Evolutionary conservation across 352 stramenopile genomes (phyloP).

Genomic region (Phytophthora ramorum): DNA sequence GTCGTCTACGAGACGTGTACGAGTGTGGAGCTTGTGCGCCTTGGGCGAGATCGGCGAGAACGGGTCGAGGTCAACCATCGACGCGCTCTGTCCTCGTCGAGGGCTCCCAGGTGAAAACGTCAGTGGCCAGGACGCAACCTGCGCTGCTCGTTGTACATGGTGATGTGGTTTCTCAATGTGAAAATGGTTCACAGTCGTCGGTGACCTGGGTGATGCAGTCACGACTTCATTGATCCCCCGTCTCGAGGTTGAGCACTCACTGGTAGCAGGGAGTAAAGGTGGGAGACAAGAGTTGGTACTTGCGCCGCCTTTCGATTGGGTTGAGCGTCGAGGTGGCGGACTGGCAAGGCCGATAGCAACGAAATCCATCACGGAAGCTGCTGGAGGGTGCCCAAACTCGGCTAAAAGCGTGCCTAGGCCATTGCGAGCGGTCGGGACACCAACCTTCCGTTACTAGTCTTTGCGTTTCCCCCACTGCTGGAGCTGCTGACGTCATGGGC

Average conservation of each 20-base stretch:
- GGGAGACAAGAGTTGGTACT: slow-evolving; percentile 23
- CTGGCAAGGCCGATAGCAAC: slow-evolving; percentile 19
- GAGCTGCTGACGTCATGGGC: slow-evolving; percentile 33
- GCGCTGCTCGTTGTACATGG: slow-evolving; percentile 24
- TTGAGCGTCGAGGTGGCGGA: slow-evolving; percentile 25
- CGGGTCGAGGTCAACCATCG: slow-evolving; percentile 18
- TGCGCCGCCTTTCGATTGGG: slow-evolving; percentile 18
- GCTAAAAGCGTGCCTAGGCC: slow-evolving; percentile 15
- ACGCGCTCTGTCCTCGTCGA: slow-evolving; percentile 6
- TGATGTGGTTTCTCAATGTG: slow-evolving; percentile 31
- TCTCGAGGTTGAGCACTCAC: slow-evolving; percentile 21
- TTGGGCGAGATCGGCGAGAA: slow-evolving; percentile 38
- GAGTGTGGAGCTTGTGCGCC: slow-evolving; percentile 29
- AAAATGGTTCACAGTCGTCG: slow-evolving; percentile 7
- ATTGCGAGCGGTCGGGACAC: slow-evolving; percentile 6
- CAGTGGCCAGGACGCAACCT: slow-evolving; percentile 52
- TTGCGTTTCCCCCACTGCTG: not conserved
- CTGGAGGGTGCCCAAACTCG: not conserved
- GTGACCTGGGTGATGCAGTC: not conserved
- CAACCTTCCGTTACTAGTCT: slow-evolving; percentile 19
- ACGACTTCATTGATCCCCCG: slow-evolving; percentile 3
- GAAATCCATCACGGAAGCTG: slow-evolving; percentile 32
- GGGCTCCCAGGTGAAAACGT: slow-evolving; percentile 30
- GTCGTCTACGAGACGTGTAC: slow-evolving; percentile 35
- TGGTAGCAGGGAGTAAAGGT: slow-evolving; percentile 18